Percentiles rank a stretch among this genome's conserved stretches.
phyloP scores from a whole-genome alignment of 108 stramenopile genomes.

The Nitzschia inconspicua region DNA sequence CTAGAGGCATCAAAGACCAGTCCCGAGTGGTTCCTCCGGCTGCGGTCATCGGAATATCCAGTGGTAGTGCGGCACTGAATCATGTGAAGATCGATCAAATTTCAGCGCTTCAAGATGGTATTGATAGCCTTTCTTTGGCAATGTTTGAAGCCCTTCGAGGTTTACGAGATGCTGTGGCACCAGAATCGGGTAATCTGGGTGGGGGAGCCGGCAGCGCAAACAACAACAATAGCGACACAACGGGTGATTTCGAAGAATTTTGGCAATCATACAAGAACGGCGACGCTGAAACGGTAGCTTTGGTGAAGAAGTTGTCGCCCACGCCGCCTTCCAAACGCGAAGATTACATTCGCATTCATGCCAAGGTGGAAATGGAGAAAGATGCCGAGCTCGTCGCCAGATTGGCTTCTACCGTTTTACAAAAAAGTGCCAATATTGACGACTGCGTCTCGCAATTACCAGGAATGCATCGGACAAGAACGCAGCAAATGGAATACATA shows the following conservation, averaged over 20 bases:
- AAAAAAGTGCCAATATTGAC: conserved; percentile 73
- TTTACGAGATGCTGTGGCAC: conserved; percentile 78
- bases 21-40: too few relatives aligned
- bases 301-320: conserved; percentile 18
- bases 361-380: conserved; percentile 51
- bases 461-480: conserved; percentile 68
- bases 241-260: conserved; percentile 57
- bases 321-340: conserved; percentile 41
- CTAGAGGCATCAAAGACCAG: too few relatives aligned
- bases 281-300: conserved; percentile 35
- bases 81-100: conserved; percentile 72
- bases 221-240: conserved; percentile 22
- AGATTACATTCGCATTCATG: conserved; percentile 55
- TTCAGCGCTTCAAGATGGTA: conserved; percentile 79
- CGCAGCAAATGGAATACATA: conserved; percentile 68
- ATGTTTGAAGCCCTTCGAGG: conserved; percentile 88
- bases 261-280: conserved; percentile 41
- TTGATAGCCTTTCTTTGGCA: conserved; percentile 72
- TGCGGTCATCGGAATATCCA: too few relatives aligned
- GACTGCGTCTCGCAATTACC: conserved; percentile 59
- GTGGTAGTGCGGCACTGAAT: too few relatives aligned
- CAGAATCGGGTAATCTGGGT: conserved; percentile 61
- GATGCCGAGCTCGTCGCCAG: conserved; percentile 50
- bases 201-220: conserved; percentile 15
- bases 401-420: conserved; percentile 57